Conservation (phyloP, 1,139 yeast species). For the Yamadazyma atlantica region DNA sequence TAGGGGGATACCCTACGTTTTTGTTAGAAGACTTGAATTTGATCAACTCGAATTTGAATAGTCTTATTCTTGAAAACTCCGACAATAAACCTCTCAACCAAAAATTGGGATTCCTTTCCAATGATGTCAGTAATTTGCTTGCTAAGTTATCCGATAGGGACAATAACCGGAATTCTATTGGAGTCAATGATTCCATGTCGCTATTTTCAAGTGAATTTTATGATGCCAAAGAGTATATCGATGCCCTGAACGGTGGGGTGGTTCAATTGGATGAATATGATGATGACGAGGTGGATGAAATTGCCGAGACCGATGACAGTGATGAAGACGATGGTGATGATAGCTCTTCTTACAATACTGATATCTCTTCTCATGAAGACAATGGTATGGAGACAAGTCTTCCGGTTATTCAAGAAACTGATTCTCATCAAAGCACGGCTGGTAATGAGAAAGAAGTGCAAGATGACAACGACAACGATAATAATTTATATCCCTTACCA, state of each 20-base stretch:
- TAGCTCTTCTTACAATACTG: conserved; percentile 9
- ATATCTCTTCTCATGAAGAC: conserved; percentile 4
- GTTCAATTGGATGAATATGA: conserved; percentile 29
- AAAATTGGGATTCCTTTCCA: conserved; percentile 14
- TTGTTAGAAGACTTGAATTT: conserved; percentile 16
- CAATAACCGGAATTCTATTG: conserved; percentile 7
- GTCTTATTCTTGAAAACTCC: conserved; percentile 12
- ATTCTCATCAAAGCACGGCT: conserved; percentile 7
- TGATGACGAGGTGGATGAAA: conserved; percentile 11
- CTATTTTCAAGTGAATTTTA: conserved; percentile 49
- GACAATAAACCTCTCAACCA: conserved; percentile 4
- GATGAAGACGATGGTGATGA: conserved; percentile 10
- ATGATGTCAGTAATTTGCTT: conserved; percentile 21
- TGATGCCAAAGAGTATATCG: conserved; percentile 65
- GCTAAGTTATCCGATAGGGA: conserved; percentile 12
- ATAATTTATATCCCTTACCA: conserved; percentile 66
- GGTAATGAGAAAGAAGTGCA: background rate
- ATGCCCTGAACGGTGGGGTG: conserved; percentile 36
- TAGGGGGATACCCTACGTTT: conserved; percentile 6
- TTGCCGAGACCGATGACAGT: conserved; percentile 11
- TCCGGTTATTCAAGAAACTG: conserved; percentile 14
- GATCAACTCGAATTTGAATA: conserved; percentile 23
- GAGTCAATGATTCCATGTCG: conserved; percentile 31
- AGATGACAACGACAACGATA: conserved; percentile 22
- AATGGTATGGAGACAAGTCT: conserved; percentile 6